Conservation (phyloP, 495 filamentous ascomycete genomes). For the Podospora bellae-mahoneyi region DNA sequence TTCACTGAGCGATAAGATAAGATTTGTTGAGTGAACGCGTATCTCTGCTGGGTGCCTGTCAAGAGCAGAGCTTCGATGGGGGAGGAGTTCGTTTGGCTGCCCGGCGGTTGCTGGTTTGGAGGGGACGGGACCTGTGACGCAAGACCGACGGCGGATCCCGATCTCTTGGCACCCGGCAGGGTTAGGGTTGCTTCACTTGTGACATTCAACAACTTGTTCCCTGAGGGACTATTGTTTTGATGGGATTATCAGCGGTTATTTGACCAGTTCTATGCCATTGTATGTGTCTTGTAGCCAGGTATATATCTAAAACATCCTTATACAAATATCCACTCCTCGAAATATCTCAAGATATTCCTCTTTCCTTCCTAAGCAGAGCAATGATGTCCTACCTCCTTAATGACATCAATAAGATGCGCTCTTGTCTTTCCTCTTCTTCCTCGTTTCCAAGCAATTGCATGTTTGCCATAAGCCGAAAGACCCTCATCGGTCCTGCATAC, state of each 20-base stretch:
- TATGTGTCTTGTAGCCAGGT: not conserved
- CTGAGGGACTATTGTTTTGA: not conserved
- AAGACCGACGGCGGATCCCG: conserved; percentile 5
- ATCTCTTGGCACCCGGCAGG: not conserved
- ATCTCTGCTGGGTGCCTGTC: not conserved
- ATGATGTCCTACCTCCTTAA: not conserved
- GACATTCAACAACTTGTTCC: not conserved
- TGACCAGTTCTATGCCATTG: not conserved
- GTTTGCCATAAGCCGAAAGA: not conserved
- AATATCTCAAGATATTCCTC: not conserved
- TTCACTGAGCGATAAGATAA: not conserved
- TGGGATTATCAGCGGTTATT: not conserved
- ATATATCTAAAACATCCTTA: not conserved
- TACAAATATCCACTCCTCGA: not conserved
- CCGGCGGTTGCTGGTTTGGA: not conserved
- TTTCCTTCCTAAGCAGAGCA: not conserved
- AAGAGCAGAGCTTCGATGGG: not conserved
- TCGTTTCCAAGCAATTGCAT: not conserved
- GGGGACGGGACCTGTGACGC: conserved; percentile 1
- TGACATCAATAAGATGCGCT: not conserved
- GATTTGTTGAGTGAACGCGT: not conserved
- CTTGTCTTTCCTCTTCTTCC: not conserved
- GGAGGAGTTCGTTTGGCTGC: not conserved
- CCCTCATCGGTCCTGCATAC: not conserved
- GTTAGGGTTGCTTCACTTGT: not conserved